Evolutionary conservation across 2,329 filamentous ascomycete genomes (phyloP).

Genomic region (Rutstroemia sp.): DNA sequence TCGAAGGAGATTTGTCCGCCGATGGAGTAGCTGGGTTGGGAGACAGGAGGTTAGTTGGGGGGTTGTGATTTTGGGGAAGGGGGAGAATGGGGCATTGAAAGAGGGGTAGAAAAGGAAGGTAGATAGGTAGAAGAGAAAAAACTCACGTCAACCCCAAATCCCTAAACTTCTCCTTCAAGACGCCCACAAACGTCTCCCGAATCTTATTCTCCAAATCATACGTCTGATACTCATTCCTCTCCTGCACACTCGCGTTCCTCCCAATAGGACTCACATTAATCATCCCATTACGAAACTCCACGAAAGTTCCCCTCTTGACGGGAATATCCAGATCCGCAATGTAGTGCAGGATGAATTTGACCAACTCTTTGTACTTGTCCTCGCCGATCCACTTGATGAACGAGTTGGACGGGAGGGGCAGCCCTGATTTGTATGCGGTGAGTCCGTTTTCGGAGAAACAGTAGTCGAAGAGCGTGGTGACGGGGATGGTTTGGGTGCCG

Average conservation of each 20-base stretch:
- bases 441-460: slow-evolving; percentile 97
- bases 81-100: no score
- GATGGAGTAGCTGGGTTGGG: slow-evolving; percentile 68
- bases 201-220: slow-evolving; percentile 76
- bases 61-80: background rate
- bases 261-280: slow-evolving; percentile 80
- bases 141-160: slow-evolving; percentile 78
- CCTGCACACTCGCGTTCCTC: slow-evolving; percentile 73
- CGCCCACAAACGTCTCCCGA: slow-evolving; percentile 66
- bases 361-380: slow-evolving; percentile 69
- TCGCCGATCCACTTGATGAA: slow-evolving; percentile 94
- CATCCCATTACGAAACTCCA: slow-evolving; percentile 90
- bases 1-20: slow-evolving; percentile 98
- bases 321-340: slow-evolving; percentile 78
- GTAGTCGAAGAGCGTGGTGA: slow-evolving; percentile 89
- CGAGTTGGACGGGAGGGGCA: slow-evolving; percentile 66
- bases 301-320: slow-evolving; percentile 75
- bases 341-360: slow-evolving; percentile 71
- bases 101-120: background rate
- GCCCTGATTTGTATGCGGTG: slow-evolving; percentile 78
- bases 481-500: slow-evolving; percentile 57
- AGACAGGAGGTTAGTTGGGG: background rate
- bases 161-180: slow-evolving; percentile 72
- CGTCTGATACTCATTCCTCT: slow-evolving; percentile 74
- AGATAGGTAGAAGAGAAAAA: background rate